These are phyloP conservation scores for Lentithecium fluviatile DNA, from an alignment of 495 filamentous ascomycete genomes.

Conservation along the genomic window DNA sequence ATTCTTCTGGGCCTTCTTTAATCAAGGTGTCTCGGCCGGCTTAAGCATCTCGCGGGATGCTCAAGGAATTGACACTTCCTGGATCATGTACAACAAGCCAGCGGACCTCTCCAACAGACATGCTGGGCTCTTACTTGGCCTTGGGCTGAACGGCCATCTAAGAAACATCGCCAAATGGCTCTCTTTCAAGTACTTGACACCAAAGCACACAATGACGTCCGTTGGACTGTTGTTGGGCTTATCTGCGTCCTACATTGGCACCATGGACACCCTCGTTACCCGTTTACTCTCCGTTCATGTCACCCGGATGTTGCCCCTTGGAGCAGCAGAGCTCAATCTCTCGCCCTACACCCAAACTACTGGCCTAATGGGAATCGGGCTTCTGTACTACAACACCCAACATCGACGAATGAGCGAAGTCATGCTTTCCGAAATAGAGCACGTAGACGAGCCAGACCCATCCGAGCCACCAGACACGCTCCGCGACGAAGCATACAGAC, in stretches of 20 bases:
- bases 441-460: conserved; percentile 70
- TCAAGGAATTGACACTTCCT: conserved; percentile 93
- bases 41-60: conserved; percentile 86
- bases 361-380: conserved; percentile 94
- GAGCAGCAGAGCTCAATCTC: conserved; percentile 89
- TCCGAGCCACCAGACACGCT: conserved; percentile 63
- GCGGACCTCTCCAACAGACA: conserved; percentile 88
- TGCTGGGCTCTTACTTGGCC: conserved; percentile 84
- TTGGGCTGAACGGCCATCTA: conserved; percentile 95
- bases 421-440: conserved; percentile 95
- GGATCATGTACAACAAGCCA: conserved; percentile 98
- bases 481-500: conserved; percentile 88
- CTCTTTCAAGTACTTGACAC: conserved; percentile 96
- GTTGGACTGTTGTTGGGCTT: conserved; percentile 90
- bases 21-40: conserved; percentile 87
- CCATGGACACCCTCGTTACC: conserved; percentile 93
- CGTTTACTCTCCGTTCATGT: conserved; percentile 97
- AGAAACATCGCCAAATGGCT: conserved; percentile 95
- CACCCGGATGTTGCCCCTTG: conserved; percentile 85
- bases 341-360: conserved; percentile 93
- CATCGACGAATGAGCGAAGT: conserved; percentile 98
- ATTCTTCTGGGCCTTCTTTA: conserved; percentile 96
- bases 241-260: conserved; percentile 89
- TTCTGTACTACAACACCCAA: conserved; percentile 92
- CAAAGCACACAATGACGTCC: conserved; percentile 98